phyloP scores from a whole-genome alignment of 768 basidiomycete species.

The Scleroderma citrinum region DNA sequence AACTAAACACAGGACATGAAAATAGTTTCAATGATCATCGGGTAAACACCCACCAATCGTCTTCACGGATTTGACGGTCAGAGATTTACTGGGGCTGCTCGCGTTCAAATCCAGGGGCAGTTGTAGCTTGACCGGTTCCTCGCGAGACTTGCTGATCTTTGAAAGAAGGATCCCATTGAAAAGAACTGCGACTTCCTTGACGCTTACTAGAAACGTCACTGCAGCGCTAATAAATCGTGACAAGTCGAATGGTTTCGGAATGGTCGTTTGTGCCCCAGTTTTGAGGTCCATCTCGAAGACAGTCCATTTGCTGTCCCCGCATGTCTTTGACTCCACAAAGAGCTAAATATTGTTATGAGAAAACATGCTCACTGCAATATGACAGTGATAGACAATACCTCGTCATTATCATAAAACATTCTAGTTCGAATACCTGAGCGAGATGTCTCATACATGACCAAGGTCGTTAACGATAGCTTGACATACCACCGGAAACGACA shows the following conservation, averaged over 20 bases:
- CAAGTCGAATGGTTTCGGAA: slow-evolving; percentile 42
- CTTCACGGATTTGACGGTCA: slow-evolving; percentile 41
- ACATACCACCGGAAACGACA: slow-evolving; percentile 19
- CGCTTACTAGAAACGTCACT: slow-evolving; percentile 42
- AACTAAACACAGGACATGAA: slow-evolving; percentile 32
- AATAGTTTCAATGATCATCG: not conserved
- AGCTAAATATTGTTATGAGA: slow-evolving; percentile 1
- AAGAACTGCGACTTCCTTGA: slow-evolving; percentile 15
- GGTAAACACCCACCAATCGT: not conserved
- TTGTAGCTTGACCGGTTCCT: not conserved
- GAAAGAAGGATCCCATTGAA: slow-evolving; percentile 4
- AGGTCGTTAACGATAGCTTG: not conserved
- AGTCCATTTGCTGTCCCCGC: slow-evolving; percentile 29
- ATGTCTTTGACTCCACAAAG: not conserved
- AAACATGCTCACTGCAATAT: not conserved
- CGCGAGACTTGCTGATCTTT: slow-evolving; percentile 1
- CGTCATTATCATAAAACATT: slow-evolving; percentile 6
- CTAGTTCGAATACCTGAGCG: not conserved
- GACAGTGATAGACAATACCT: slow-evolving; percentile 2
- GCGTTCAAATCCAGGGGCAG: not conserved
- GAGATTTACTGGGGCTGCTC: slow-evolving; percentile 48
- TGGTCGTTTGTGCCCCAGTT: slow-evolving; percentile 28
- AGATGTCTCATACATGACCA: not conserved
- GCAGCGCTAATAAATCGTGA: slow-evolving; percentile 42
- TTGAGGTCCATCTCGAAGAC: slow-evolving; percentile 43